phyloP scores from a whole-genome alignment of 192 early-diverging fungal genomes.

The Jimgerdemannia flammicorona region DNA sequence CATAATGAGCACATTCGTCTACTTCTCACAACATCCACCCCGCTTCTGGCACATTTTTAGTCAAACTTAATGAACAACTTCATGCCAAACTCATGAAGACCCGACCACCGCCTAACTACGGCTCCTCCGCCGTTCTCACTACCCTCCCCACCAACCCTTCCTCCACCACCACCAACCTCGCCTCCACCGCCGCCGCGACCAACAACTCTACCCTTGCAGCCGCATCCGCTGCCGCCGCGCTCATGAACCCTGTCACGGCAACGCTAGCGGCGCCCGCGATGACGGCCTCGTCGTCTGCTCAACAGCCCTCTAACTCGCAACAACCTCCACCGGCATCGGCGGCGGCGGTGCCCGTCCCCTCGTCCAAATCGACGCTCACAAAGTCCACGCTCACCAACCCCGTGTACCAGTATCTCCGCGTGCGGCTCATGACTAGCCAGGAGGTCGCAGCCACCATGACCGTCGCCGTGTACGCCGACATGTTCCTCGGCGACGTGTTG shows the following conservation, averaged over 20 bases:
- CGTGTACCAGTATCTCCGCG: constrained; percentile 40
- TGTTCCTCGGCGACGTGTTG: constrained; percentile 77
- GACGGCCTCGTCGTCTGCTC: not conserved
- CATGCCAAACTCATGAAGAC: constrained; percentile 21
- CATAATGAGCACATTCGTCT: too few relatives aligned
- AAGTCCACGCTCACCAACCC: constrained; percentile 36
- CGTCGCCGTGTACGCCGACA: constrained; percentile 66
- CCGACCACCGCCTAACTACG: constrained; percentile 6
- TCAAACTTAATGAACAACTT: constrained; percentile 33
- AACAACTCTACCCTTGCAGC: not conserved
- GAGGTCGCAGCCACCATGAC: constrained; percentile 93
- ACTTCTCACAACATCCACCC: too few relatives aligned
- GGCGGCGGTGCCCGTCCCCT: constrained; percentile 32
- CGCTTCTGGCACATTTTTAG: constrained; percentile 2
- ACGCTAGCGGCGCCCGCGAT: not conserved
- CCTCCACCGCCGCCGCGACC: not conserved
- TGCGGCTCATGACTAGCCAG: constrained; percentile 45
- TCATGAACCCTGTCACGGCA: not conserved
- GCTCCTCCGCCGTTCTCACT: not conserved
- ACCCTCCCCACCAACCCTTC: not conserved
- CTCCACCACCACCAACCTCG: constrained; percentile 1
- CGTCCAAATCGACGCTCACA: constrained; percentile 31
- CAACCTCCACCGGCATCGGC: constrained; percentile 10
- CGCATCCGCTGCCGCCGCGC: not conserved
- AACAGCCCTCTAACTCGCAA: not conserved